Evolutionary conservation across 75 land plant species (phyloP).

Genomic region (Adiantum capillusveneris): DNA sequence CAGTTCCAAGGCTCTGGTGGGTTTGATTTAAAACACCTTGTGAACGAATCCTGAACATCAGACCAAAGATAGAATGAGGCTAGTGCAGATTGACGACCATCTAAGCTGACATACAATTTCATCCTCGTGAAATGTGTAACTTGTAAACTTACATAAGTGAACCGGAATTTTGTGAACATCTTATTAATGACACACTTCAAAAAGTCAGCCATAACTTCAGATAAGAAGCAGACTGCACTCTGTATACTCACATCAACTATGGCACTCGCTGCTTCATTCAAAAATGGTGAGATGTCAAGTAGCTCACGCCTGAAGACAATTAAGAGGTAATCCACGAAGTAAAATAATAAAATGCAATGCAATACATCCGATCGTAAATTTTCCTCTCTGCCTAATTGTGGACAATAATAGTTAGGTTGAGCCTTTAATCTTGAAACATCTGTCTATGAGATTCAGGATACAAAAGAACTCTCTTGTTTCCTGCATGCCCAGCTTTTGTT

Average conservation of each 20-base stretch:
- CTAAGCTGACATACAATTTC: too few species aligned
- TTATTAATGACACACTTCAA: background rate
- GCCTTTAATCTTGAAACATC: background rate
- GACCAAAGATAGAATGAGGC: too few species aligned
- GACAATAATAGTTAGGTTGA: background rate
- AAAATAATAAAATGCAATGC: background rate
- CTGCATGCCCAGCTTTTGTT: background rate
- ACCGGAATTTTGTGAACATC: too few species aligned
- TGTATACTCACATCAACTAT: constrained; percentile 62
- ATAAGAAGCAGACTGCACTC: constrained; percentile 9
- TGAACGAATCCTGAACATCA: constrained; percentile 73
- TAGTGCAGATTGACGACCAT: too few species aligned
- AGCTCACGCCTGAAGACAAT: constrained; percentile 54
- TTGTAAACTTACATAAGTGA: too few species aligned
- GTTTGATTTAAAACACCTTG: constrained; percentile 95
- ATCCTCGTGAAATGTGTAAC: too few species aligned
- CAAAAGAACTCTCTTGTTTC: background rate
- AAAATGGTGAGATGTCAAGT: constrained; percentile 65
- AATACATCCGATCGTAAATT: background rate
- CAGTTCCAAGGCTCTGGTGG: constrained; percentile 98
- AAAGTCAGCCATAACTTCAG: background rate
- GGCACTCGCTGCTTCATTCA: constrained; percentile 95
- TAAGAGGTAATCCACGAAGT: background rate
- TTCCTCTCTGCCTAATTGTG: background rate
- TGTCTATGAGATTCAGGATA: background rate